Base-by-base conservation (phyloP, 345 rosid genomes). In the Aegle marmelos region DNA sequence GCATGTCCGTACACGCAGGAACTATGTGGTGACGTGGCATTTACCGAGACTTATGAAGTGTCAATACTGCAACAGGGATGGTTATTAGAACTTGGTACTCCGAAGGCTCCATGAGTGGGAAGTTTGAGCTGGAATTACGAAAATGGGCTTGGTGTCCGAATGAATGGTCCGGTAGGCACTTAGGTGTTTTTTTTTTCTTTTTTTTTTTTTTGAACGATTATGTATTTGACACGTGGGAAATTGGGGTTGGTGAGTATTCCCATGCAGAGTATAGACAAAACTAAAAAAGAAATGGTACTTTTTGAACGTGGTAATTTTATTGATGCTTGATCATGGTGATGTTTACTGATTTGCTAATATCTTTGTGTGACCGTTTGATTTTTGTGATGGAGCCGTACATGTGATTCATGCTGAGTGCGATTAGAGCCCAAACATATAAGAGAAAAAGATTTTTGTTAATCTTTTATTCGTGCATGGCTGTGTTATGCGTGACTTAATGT, bases 1-100 rank as follows among this genome's bases (percentile, higher is more conserved):
- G 59, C 78, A 41, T 16, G 68, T 73, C 85, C 79, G 73, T 73
- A 37, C 72, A 57, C 11, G 50, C 61, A 72, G 80, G 79, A 69
- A 16, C 77, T 27, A 0, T 21, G 19, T 63, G 60, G 34, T 71
- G 75, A 79, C 78, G 36, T 79, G 77, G 80, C 79, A 57, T 30
- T 31, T 37, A 33, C 9, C 9, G 17, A 31, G 14, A 22, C 28
- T n/a, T 41, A 19, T 24, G 65, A 72, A 78, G 80, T 76, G 85
- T 77, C 72, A 2, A 24, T 10, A 19, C 10, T 9, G 10, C 66
- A 70, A 74, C 7, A 11, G 4, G 50, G 50, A 13, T 45, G 50
- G 50, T 45, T 45, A 13, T 45, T 45, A 13, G 4, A 45, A 45
- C 17, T 13, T 11, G 50, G 50, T 0, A 13, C 50, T 45, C 50